Evolutionary conservation across 148 eudicot genomes (phyloP).

Genomic region (Vaccinium corymbosum): DNA sequence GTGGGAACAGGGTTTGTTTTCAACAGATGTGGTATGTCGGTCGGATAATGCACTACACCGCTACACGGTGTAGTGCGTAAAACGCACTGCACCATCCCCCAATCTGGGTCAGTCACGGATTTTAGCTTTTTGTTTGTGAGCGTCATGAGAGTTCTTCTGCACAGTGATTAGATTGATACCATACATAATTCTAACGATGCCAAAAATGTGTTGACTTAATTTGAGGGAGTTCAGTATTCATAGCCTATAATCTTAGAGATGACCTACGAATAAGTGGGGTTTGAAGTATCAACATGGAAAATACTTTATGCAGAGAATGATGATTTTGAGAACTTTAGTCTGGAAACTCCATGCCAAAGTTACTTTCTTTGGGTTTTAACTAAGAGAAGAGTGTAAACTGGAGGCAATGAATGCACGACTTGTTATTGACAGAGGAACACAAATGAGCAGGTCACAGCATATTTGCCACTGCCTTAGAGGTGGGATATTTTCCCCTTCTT

Average conservation of each 20-base stretch:
- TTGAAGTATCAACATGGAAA: no score
- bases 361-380: not conserved
- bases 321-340: not conserved
- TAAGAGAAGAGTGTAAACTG: no score
- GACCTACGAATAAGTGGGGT: not conserved
- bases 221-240: not conserved
- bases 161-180: not conserved
- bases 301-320: not conserved
- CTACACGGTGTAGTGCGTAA: no score
- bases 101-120: no score
- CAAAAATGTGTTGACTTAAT: not conserved
- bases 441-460: not conserved
- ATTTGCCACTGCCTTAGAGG: not conserved
- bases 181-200: not conserved
- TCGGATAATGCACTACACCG: no score
- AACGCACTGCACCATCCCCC: no score
- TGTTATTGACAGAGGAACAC: not conserved
- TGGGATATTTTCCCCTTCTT: not conserved
- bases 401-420: not conserved
- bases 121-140: not conserved
- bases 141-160: not conserved
- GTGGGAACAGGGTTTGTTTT: not conserved
- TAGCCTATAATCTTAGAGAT: not conserved
- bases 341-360: not conserved
- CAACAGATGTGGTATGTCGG: not conserved